Percentiles rank a stretch among this genome's conserved stretches.
phyloP scores from a whole-genome alignment of 225 moss, liverwort and hornwort genomes.

The Ulota crispa region DNA sequence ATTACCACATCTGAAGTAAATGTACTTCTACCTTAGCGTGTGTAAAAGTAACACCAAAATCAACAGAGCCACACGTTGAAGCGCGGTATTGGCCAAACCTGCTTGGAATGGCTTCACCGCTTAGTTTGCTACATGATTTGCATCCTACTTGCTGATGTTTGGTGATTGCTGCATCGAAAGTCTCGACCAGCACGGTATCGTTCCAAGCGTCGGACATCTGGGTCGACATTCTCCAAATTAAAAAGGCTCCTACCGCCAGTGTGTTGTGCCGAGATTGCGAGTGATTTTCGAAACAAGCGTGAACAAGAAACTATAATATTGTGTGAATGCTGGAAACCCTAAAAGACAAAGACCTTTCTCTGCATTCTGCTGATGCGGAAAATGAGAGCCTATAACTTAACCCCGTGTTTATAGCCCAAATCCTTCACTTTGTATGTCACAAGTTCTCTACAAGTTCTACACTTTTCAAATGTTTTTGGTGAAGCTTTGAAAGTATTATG shows the following conservation, averaged over 20 bases:
- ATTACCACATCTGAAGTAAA: too few relatives aligned
- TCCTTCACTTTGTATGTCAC: too few relatives aligned
- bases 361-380: too few relatives aligned
- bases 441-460: too few relatives aligned
- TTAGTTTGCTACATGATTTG: too few relatives aligned
- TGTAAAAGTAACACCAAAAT: not conserved
- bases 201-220: slow-evolving; percentile 30
- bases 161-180: slow-evolving; percentile 22
- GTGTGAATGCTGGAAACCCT: slow-evolving; percentile 13
- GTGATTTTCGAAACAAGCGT: not conserved
- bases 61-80: not conserved
- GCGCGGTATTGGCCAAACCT: not conserved
- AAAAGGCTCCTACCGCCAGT: not conserved
- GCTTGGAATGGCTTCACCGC: not conserved
- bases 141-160: slow-evolving; percentile 21
- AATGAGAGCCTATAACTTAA: too few relatives aligned
- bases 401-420: too few relatives aligned
- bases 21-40: too few relatives aligned
- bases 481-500: too few relatives aligned
- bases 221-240: not conserved
- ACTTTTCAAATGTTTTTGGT: too few relatives aligned
- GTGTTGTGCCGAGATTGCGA: not conserved
- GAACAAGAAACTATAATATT: not conserved
- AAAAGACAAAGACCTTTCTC: not conserved
- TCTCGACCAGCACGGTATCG: slow-evolving; percentile 20